Base-by-base conservation (phyloP, 2,329 filamentous ascomycete genomes). In the Venturia nashicola region DNA sequence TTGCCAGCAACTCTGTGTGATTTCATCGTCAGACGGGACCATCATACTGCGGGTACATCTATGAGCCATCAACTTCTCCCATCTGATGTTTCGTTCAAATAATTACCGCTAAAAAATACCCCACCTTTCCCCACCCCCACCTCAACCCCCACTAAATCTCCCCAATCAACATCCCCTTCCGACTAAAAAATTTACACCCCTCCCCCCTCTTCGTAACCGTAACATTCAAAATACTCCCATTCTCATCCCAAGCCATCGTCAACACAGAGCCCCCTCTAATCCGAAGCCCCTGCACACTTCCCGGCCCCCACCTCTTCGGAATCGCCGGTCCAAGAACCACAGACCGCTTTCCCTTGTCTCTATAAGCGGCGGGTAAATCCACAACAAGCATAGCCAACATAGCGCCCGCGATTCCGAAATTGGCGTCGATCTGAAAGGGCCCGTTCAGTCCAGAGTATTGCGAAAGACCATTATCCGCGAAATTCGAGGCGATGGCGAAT, bases 361-460 rank as follows among this genome's bases (percentile, higher is more conserved):
- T 59, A 2, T 67, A 68, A 0, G 65, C 68, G 8, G 71, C 66
- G 0, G 77, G 76, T 48, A 82, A 61, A 69, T 83, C 79, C n/a
- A 82, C 76, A 59, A 82, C 74, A 48, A 83, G 69, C 80, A 83
- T 80, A 65, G 75, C 74, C 63, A 83, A 65, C 61, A 82, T 74
- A 0, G 79, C 80, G 0, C 80, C 82, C 2, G 74, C 74, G 27
- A 78, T 70, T 1, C 82, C 82, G 66, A 82, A 84, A 68, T 85
- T 85, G 7, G 82, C 83, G 69, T 85, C 82, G 64, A 84, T 83
- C 72, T 85, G 82, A 67, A 84, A 84, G 1, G 82, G 80, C 59
- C 72, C 70, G 6, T 75, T 70, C 11, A 72, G 69, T 0, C 74
- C 80, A 9, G 67, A 71, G 68, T 84, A 84, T 77, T 83, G 81